Evolutionary conservation across 805 yeast genomes (phyloP), one percentile per base, ranked within the genome.

Genomic region (Trichomonascus vanleenenianus): DNA sequence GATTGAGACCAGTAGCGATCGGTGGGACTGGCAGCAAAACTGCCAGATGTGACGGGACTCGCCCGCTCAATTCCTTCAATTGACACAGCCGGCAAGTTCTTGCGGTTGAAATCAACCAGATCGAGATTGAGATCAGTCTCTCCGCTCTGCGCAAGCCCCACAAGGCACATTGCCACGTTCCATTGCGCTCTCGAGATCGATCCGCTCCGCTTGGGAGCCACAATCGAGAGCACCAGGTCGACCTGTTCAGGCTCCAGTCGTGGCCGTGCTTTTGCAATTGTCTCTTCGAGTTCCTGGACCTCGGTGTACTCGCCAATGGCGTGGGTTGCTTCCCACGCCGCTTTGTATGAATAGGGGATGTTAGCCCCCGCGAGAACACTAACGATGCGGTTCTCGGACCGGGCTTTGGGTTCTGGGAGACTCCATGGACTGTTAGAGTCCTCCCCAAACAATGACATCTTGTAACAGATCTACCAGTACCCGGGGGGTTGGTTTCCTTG

Each of bases 131-230:
- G 45, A 40, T 61, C 61, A 14, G 51, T 49, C 30, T 58, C 59
- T 22, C 65, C 64, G 20, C 45, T 45, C 48, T 62, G 66, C 10
- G 60, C 59, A n/a, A 62, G 53, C n/a, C 62, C 64, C 9, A 57
- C 48, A 30, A 62, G 46, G 9, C 64, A 65, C 58, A 63, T 47
- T 7, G 58, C 63, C 16, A 53, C 57, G 41, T 60, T 47, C 64
- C 66, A 62, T n/a, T 52, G 40, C 40, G 56, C 56, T 45, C 19
- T 35, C 30, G 43, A 32, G 22, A 40, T n/a, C 7, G 27, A 8
- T 25, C 39, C 18, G 30, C 22, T 20, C 33, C 16, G 12, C 11
- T 40, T 18, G 32, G 39, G 22, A 15, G 39, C 30, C 10, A 47
- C 41, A 4, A 42, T 14, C 2, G 31, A 15, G 16, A 43, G 16